Base-by-base conservation (phyloP, 2,329 filamentous ascomycete species). In the Botryotinia narcissicola region DNA sequence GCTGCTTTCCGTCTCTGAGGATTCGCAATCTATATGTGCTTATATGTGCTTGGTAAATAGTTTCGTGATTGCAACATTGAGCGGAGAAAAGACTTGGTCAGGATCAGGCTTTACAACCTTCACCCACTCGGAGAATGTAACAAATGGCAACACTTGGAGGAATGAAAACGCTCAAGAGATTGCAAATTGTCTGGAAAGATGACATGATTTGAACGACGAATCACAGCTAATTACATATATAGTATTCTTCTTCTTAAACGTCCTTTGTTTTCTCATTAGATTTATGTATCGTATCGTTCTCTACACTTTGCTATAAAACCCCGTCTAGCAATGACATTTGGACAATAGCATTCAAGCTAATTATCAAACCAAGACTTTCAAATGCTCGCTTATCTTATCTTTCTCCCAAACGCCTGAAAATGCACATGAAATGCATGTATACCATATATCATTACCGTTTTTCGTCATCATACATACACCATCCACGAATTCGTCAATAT, bases 361-460 rank as follows among this genome's bases (percentile, higher is more conserved):
- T 29, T 22, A 22, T 54, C n/a, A 57, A 14, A 10, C 25, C 35
- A 42, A 29, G 42, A 32, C 32, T 29, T 20, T 68, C 35, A 54
- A 25, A 42, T 57, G 25, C 64, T 68, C 35, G 20, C 25, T 29
- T 25, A 40, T 68, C 25, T 54, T 25, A 37, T 68, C 9, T 14
- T 54, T 54, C 29, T 29, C 64, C 64, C 14, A 14, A 68, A 54
- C 64, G 48, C 64, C 46, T 22, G 16, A 57, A 29, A 54, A 68
- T 20, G 16, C 64, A 9, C 32, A 42, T 29, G 9, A 25, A 40
- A 29, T 29, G 46, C 35, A 57, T 16, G 40, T 67, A n/a, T 40
- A 35, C 44, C 63, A 67, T 67, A 42, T 68, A 57, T 29, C n/a
- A 57, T 37, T 68, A n/a, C 20, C 48, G 32, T 54, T 35, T 68